Base-by-base conservation (phyloP, 257 asterid genomes). In the Gentiana dahurica region DNA sequence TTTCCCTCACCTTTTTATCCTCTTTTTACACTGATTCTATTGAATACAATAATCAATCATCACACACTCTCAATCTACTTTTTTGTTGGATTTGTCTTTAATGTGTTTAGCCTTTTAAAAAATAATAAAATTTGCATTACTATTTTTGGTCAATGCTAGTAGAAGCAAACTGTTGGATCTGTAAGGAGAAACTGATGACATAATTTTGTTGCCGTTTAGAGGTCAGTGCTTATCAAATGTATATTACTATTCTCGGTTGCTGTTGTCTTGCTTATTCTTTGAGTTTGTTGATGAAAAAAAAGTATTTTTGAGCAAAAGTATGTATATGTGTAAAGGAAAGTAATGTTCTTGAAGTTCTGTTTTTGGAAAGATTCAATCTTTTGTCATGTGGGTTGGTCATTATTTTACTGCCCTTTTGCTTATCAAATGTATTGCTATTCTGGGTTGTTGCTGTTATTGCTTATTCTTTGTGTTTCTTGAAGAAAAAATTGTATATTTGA, bases 81-180 rank as follows among this genome's bases (percentile, higher is more conserved):
- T 58, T 38, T 74, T 67, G 65, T 57, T 58, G 54, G 64, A 68
- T 39, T 7, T 39, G 44, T 39, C 8, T 39, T 39, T 4, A 7
- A 4, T 7, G 44, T 39, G 6, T 39, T 39, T 7, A 3, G 4
- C 4, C 6, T 39, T 39, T 39, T 39, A 3, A 7, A 39, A 3
- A 3, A 39, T 39, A 7, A 7, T 39, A 39, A 3, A 39, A 39
- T 3, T 39, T 39, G 8, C 8, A 39, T 39, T 39, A 7, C 44
- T 39, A 7, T 10, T 41, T 41, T 41, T 41, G 9, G 46, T 41
- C 43, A 34, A 5, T 34, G 12, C 45, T 34, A 10, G 32, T 60
- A 3, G 12, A 57, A 52, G 60, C 8, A 57, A 53, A n/a, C 64
- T 73, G 51, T 62, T 66, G 73, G 81, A 77, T 84, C 89, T 76